Evolutionary conservation across 169 alveolate genomes (phyloP), one percentile per base, ranked within the genome.

Genomic region (Plasmodium yoelii): DNA sequence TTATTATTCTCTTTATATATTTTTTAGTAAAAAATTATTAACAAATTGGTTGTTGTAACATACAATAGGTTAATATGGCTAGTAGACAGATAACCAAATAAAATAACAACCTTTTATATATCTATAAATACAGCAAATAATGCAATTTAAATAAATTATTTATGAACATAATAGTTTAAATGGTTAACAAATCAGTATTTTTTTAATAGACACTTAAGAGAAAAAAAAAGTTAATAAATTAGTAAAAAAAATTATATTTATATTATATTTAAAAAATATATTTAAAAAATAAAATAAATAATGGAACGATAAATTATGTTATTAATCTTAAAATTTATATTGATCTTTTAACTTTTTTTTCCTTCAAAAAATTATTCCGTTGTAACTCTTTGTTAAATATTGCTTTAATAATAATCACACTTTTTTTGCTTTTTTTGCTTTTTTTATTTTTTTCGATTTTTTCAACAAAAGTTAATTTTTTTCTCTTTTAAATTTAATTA

Each of bases 11-110:
- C 42, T 34, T 34, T 34, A 39, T 68, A 39, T 57, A n/a, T 57
- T 57, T 57, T 57, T 71, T 26, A n/a, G 22, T 15, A 22, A 70
- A 70, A 69, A 70, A 70, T 7, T 34, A 8, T 39, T 12, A 49
- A 34, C 42, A 39, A 44, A 10, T 73, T 57, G 42, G 15, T 55
- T 28, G n/a, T 47, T 56, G 56, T 73, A 5, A n/a, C 49, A 19
- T 73, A 46, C 19, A 57, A 49, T 73, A 7, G 22, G 47, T 55
- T 19, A 73, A 73, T 15, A 73, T 73, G 87, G 87, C 87, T 73
- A 73, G 87, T 12, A 49, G 39, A 26, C 56, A 73, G 57, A 73
- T 57, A 73, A 73, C 39, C 57, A 73, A 56, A 42, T 10, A 61
- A 18, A 61, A 26, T 9, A 61, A 28, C 13, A 57, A 42, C 19